These are phyloP conservation scores for Paragyromitra xinjiangensis DNA, from an alignment of 495 filamentous ascomycete species.

Conservation along the genomic window DNA sequence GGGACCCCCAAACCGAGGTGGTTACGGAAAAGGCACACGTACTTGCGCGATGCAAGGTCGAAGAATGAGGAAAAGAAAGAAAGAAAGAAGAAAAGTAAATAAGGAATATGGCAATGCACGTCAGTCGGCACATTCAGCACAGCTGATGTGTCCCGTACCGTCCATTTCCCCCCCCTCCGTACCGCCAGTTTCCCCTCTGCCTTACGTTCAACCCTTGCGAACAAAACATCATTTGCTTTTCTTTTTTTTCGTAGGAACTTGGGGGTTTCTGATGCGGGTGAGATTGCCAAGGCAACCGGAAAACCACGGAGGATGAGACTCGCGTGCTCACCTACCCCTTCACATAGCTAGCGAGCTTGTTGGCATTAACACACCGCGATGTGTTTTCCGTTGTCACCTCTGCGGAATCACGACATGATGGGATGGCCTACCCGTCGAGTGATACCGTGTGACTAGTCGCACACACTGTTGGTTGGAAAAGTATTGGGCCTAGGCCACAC, in stretches of 20 bases:
- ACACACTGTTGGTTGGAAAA: not conserved
- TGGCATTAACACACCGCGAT: slow-evolving; percentile 1
- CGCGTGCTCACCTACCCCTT: slow-evolving; percentile 9
- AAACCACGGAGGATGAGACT: not conserved
- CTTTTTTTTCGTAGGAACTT: not conserved
- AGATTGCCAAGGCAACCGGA: slow-evolving; percentile 7
- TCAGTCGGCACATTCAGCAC: slow-evolving; percentile 39
- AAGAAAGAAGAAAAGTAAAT: slow-evolving; percentile 26
- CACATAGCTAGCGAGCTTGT: not conserved
- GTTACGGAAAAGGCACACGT: slow-evolving; percentile 15
- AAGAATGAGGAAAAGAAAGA: slow-evolving; percentile 17
- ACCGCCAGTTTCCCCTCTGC: slow-evolving; percentile 26
- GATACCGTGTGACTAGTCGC: slow-evolving; percentile 29
- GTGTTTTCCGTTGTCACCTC: not conserved
- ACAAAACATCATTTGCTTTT: slow-evolving; percentile 20
- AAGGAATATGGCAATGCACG: slow-evolving; percentile 38
- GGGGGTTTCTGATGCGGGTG: slow-evolving; percentile 7
- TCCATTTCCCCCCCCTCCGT: slow-evolving; percentile 28
- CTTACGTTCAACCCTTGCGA: slow-evolving; percentile 24
- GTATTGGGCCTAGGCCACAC: slow-evolving; percentile 16
- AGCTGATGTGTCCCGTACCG: slow-evolving; percentile 47
- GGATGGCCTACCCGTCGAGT: slow-evolving; percentile 27
- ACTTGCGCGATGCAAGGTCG: slow-evolving; percentile 8
- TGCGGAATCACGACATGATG: not conserved
- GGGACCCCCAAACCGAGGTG: slow-evolving; percentile 25